Percentiles rank a stretch among this genome's conserved stretches.
Evolutionary conservation across 257 asterid genomes (phyloP).

Genomic region (Solanum tacnaense): DNA sequence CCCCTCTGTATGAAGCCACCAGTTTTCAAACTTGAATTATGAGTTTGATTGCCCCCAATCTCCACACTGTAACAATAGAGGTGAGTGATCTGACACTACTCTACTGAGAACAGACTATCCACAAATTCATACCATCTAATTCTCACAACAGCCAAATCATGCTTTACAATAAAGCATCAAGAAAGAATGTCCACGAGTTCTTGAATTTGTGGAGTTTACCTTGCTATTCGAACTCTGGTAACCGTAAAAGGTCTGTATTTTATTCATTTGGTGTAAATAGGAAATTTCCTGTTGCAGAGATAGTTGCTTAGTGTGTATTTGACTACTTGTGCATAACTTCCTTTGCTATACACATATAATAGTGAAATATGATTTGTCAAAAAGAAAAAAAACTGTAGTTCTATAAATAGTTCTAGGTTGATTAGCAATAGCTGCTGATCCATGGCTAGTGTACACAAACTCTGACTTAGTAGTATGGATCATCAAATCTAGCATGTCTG

Average conservation of each 20-base stretch:
- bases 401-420: background rate
- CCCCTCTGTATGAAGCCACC: background rate
- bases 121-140: background rate
- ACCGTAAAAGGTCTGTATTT: background rate
- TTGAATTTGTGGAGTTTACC: background rate
- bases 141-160: background rate
- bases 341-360: background rate
- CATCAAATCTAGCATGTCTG: slow-evolving; percentile 1
- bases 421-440: background rate
- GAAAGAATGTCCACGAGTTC: background rate
- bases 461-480: background rate
- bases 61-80: background rate
- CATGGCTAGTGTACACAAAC: background rate
- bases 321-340: background rate
- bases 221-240: background rate
- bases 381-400: background rate
- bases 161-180: background rate
- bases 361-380: background rate
- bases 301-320: background rate
- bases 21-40: background rate
- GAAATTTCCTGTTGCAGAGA: background rate
- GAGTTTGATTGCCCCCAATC: background rate
- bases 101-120: background rate
- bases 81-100: background rate
- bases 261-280: background rate